These are phyloP conservation scores for Rhizopogon sp. DNA, from an alignment of 768 basidiomycete species.

Conservation along the genomic window DNA sequence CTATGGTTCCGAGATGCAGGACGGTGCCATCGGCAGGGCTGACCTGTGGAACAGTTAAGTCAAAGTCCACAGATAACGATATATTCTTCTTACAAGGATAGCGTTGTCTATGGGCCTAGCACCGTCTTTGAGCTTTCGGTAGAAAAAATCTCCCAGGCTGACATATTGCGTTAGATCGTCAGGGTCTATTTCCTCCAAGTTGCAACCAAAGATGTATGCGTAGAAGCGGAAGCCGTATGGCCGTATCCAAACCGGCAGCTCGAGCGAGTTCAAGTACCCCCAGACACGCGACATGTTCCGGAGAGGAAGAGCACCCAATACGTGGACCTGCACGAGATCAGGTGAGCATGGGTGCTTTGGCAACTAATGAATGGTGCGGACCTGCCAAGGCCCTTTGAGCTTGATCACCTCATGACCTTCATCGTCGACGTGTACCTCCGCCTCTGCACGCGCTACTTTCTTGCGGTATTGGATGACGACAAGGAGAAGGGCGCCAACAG, in stretches of 20 bases:
- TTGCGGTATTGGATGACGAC: conserved; percentile 73
- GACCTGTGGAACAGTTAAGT: conserved; percentile 42
- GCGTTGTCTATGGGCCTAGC: conserved; percentile 75
- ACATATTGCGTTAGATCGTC: conserved; percentile 74
- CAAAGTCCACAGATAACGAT: neutral
- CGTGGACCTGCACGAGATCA: conserved; percentile 68
- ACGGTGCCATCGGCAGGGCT: conserved; percentile 94
- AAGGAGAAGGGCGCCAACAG: conserved; percentile 85
- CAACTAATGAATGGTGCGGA: conserved; percentile 30
- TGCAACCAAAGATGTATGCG: conserved; percentile 85
- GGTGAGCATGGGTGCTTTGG: neutral
- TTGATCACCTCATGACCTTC: conserved; percentile 78
- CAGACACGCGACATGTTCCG: conserved; percentile 94
- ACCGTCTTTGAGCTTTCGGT: conserved; percentile 79
- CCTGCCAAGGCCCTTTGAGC: conserved; percentile 92
- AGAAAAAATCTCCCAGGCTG: conserved; percentile 95
- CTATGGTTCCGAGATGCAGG: conserved; percentile 87
- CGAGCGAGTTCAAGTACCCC: conserved; percentile 92
- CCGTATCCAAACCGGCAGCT: conserved; percentile 93
- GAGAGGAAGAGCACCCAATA: conserved; percentile 90
- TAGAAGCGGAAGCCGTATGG: conserved; percentile 86
- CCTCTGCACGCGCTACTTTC: conserved; percentile 40
- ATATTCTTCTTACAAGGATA: conserved; percentile 52
- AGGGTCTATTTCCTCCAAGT: conserved; percentile 86
- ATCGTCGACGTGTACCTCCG: conserved; percentile 74